Base-by-base conservation (phyloP, 352 stramenopile genomes). In the Albugo laibachii region DNA sequence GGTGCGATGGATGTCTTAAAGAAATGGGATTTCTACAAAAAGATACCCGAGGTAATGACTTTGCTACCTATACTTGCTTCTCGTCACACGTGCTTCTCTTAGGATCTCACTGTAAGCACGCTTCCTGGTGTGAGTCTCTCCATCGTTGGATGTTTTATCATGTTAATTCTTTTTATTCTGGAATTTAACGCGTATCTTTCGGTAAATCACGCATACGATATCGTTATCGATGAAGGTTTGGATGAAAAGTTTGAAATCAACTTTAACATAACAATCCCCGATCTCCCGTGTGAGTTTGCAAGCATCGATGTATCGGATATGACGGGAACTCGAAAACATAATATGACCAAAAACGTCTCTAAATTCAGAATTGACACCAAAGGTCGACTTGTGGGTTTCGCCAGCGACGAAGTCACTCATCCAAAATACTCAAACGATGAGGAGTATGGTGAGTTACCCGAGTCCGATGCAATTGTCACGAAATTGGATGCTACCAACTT, bases 311-410 rank as follows among this genome's bases (percentile, higher is more conserved):
- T 98, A 6, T 96, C 87, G 53, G 93, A 99, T 66, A 91, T 95
- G 58, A 91, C 96, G 41, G 94, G 94, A 50, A 97, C 86, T 45
- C 95, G 96, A 54, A 92, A 92, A 58, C 83, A 97, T 63, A 98
- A 98, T 74, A 95, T 98, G 58, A 98, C 92, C 50, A 96, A 94
- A 55, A 97, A 98, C 69, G 94, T 98, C 51, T 94, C 95, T 73
- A 98, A 98, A 72, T 96, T 88, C 58, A 71, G 74, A 36, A 65
- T 88, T 46, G 79, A 87, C 62, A 64, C 80, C 58, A 87, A 89
- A 59, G 74, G 77, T 24, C 76, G 77, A 53, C 65, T 78, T 52
- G 67, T 88, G n/a, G 74, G 75, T 0, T 65, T 92, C 60, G 91
- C 95, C 50, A 58, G 82, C 35, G 83, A 96, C 43, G 78, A 93